Percentiles rank a stretch among this genome's conserved stretches.
Conservation (phyloP, 2,329 filamentous ascomycete genomes). For the Paraphaeosphaeria minitans region DNA sequence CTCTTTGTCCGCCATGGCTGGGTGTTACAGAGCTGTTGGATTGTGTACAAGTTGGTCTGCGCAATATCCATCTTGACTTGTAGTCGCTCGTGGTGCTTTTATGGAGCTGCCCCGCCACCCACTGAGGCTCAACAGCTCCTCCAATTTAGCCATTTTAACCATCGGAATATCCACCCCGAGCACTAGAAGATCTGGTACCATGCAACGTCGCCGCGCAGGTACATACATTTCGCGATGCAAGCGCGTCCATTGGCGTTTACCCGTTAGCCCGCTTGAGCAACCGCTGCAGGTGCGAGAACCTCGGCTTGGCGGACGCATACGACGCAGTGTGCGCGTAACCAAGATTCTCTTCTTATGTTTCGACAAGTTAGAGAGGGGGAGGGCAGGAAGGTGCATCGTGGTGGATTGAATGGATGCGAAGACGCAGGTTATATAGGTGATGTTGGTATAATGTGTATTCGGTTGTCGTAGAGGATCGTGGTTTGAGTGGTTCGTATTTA, state of each 20-base stretch:
- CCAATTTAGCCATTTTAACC: constrained; percentile 41
- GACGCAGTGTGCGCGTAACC: too few relatives aligned
- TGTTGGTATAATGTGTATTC: too few relatives aligned
- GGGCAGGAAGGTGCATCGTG: too few relatives aligned
- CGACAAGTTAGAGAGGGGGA: too few relatives aligned
- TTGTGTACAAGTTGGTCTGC: neutral
- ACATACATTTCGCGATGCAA: constrained; percentile 13
- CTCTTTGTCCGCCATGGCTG: constrained; percentile 48
- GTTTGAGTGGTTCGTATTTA: too few relatives aligned
- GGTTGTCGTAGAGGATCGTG: too few relatives aligned
- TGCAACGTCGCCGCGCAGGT: constrained; percentile 16
- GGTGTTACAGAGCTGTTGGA: neutral
- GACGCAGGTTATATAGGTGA: too few relatives aligned
- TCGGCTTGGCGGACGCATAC: neutral
- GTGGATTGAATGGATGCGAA: too few relatives aligned
- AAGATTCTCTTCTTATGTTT: too few relatives aligned
- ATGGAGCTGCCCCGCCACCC: constrained; percentile 31
- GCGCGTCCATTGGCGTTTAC: neutral
- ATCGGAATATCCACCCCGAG: constrained; percentile 35
- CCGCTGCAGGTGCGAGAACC: neutral
- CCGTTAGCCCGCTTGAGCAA: neutral
- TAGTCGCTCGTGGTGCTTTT: constrained; percentile 29
- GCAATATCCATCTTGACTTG: neutral
- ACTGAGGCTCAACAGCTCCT: constrained; percentile 23
- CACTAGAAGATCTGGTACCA: constrained; percentile 13